A percentile compares a stretch with the other conserved stretches of the same genome.
Conservation (phyloP, 2,329 filamentous ascomycete genomes). For the Diplodia sapinea region DNA sequence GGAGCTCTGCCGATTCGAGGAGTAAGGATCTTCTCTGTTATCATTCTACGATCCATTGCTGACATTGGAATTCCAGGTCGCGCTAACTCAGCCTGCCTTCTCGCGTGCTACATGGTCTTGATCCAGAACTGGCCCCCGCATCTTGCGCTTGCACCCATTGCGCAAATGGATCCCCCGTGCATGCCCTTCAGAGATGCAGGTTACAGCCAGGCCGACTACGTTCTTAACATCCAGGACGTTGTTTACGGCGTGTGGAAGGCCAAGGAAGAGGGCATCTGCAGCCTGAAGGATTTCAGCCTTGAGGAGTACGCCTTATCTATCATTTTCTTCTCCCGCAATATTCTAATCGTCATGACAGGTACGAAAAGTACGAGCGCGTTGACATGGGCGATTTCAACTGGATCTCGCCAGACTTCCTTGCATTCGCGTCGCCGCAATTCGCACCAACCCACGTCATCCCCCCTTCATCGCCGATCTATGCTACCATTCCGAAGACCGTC, state of each 20-base stretch:
- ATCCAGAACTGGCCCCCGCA: constrained; percentile 98
- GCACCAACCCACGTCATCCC: constrained; percentile 75
- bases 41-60: not conserved
- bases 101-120: constrained; percentile 98
- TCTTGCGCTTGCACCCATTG: constrained; percentile 90
- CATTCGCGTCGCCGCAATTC: constrained; percentile 93
- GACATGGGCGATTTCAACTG: constrained; percentile 99
- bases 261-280: constrained; percentile 92
- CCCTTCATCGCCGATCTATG: constrained; percentile 73
- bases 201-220: constrained; percentile 97
- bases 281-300: constrained; percentile 90
- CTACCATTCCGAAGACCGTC: constrained; percentile 75
- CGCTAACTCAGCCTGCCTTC: constrained; percentile 90
- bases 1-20: constrained; percentile 88
- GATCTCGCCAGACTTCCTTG: constrained; percentile 93
- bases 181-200: constrained; percentile 99
- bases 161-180: constrained; percentile 93
- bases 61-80: constrained; percentile 63
- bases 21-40: constrained; percentile 64
- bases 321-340: too few species aligned
- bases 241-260: constrained; percentile 99
- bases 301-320: constrained; percentile 68
- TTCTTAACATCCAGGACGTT: constrained; percentile 93
- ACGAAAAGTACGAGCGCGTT: constrained; percentile 92
- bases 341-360: constrained; percentile 57